These are phyloP conservation scores for Xylaria sp. DNA, from an alignment of 2,329 filamentous ascomycete species.

Conservation along the genomic window DNA sequence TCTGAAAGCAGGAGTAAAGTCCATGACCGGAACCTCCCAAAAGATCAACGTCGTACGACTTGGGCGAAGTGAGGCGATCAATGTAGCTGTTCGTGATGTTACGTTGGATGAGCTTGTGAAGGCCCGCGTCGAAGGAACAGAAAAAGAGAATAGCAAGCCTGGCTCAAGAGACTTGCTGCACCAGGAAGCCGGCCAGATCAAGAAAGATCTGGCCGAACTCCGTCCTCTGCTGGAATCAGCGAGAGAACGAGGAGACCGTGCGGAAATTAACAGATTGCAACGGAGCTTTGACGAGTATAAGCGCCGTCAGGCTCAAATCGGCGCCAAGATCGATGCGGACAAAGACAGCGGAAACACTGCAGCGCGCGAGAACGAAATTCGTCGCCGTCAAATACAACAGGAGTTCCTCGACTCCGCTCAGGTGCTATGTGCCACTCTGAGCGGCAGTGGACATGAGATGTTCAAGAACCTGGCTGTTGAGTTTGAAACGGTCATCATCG, in stretches of 20 bases:
- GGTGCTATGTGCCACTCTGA: constrained; percentile 90
- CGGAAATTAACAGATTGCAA: constrained; percentile 52
- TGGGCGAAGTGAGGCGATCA: constrained; percentile 88
- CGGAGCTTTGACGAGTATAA: constrained; percentile 74
- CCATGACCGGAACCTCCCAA: constrained; percentile 63
- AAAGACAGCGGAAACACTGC: constrained; percentile 80
- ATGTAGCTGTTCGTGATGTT: constrained; percentile 79
- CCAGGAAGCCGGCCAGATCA: constrained; percentile 63
- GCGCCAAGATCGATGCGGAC: constrained; percentile 77
- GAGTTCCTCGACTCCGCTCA: constrained; percentile 86
- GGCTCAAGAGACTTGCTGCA: constrained; percentile 55
- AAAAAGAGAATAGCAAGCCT: constrained; percentile 52
- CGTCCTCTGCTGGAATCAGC: constrained; percentile 66
- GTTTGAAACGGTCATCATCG: constrained; percentile 97
- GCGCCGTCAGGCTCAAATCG: constrained; percentile 68
- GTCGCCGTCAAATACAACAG: constrained; percentile 78
- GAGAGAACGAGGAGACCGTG: constrained; percentile 49
- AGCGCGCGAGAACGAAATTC: constrained; percentile 79
- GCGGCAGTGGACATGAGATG: constrained; percentile 94
- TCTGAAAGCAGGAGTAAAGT: constrained; percentile 81
- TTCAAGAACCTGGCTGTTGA: constrained; percentile 91
- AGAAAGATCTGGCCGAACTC: constrained; percentile 66
- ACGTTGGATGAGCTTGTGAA: constrained; percentile 90
- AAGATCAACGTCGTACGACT: constrained; percentile 85
- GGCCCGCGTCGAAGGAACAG: constrained; percentile 58